Conservation (phyloP, 2,329 filamentous ascomycete species). For the Clonostachys rosea region DNA sequence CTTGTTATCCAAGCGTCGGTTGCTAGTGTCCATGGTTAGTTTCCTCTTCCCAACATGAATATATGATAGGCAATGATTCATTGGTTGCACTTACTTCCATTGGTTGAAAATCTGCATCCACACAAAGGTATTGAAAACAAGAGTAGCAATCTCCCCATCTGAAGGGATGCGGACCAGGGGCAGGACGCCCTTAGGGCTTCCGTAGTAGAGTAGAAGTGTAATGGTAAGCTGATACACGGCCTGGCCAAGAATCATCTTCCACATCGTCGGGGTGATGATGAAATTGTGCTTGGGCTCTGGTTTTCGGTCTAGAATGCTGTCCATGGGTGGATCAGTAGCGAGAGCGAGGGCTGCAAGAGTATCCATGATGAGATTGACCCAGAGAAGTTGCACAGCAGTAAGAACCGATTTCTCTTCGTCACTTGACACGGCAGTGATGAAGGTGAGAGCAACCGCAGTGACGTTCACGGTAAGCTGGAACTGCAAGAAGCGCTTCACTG, state of each 20-base stretch:
- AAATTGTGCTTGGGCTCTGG: constrained; percentile 51
- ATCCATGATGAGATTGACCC: constrained; percentile 98
- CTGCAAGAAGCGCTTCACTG: constrained; percentile 72
- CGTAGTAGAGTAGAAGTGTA: constrained; percentile 81
- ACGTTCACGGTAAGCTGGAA: constrained; percentile 87
- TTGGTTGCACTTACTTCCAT: constrained; percentile 66
- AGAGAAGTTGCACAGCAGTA: constrained; percentile 85
- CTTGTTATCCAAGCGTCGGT: constrained; percentile 87
- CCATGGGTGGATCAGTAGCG: constrained; percentile 84
- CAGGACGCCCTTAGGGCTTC: constrained; percentile 34
- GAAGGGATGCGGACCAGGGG: constrained; percentile 45
- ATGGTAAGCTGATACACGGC: constrained; percentile 81
- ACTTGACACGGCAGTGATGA: constrained; percentile 78
- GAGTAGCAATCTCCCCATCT: constrained; percentile 58
- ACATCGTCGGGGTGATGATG: constrained; percentile 86
- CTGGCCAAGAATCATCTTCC: constrained; percentile 98
- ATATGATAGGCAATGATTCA: neutral
- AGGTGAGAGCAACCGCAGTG: constrained; percentile 82
- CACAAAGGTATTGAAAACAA: constrained; percentile 97
- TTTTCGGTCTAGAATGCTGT: constrained; percentile 75
- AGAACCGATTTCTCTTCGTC: constrained; percentile 67
- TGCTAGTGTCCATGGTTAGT: constrained; percentile 38
- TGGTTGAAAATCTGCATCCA: constrained; percentile 99
- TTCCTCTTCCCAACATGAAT: constrained; percentile 2
- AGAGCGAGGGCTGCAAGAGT: constrained; percentile 86